Percentiles rank a stretch among this genome's conserved stretches.
Conservation (phyloP, 1,139 yeast genomes). For the Candida neerlandica region DNA sequence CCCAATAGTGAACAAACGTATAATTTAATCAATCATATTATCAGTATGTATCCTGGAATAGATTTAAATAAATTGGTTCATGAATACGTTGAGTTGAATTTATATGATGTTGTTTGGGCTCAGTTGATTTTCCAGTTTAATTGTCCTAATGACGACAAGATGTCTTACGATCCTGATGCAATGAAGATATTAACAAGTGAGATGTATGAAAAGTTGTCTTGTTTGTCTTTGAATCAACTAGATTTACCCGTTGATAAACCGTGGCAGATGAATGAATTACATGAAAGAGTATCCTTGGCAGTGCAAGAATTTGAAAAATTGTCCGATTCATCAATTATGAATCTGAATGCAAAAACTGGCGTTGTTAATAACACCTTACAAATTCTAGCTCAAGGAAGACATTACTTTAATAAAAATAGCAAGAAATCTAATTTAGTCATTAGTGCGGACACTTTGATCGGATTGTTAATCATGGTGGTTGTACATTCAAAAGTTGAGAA, state of each 20-base stretch:
- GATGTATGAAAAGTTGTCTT: conserved; percentile 44
- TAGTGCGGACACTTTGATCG: conserved; percentile 83
- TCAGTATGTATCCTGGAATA: conserved; percentile 43
- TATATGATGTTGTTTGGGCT: conserved; percentile 68
- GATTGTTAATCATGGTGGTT: conserved; percentile 71
- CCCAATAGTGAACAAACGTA: conserved; percentile 41
- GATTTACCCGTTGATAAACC: conserved; percentile 55
- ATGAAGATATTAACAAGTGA: conserved; percentile 29
- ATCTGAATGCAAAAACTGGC: conserved; percentile 55
- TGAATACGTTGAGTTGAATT: conserved; percentile 68
- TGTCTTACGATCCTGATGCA: conserved; percentile 32
- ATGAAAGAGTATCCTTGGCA: conserved; percentile 55
- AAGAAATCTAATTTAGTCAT: conserved; percentile 34
- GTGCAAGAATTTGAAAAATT: conserved; percentile 56
- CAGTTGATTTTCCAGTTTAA: conserved; percentile 45
- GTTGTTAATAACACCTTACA: conserved; percentile 58
- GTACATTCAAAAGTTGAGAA: conserved; percentile 62
- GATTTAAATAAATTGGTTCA: conserved; percentile 61
- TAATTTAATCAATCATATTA: conserved; percentile 33
- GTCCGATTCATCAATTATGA: conserved; percentile 43
- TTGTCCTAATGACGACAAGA: conserved; percentile 33
- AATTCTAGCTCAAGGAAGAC: conserved; percentile 39
- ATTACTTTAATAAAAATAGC: not conserved
- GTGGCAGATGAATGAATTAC: conserved; percentile 44
- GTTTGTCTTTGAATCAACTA: conserved; percentile 72